Percentiles rank a stretch among this genome's conserved stretches.
Conservation (phyloP, 371 early-diverging fungal genomes). For the Choanephora cucurbitarum region DNA sequence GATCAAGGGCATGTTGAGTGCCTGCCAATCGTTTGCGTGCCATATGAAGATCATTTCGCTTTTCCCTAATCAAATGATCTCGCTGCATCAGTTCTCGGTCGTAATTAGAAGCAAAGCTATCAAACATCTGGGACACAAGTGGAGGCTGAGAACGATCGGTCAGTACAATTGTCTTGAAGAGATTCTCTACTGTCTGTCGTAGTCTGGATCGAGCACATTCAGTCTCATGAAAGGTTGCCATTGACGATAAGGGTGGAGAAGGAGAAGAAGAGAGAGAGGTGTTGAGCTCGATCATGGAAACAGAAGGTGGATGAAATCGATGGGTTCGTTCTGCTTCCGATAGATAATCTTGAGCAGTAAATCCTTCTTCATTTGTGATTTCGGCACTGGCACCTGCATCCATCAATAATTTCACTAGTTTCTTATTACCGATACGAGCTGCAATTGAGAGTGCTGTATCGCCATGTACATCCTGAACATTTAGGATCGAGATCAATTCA, state of each 20-base stretch:
- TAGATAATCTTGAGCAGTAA: conserved; percentile 63
- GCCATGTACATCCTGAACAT: conserved; percentile 81
- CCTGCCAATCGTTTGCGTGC: conserved; percentile 31
- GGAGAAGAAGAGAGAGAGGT: conserved; percentile 11
- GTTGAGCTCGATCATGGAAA: conserved; percentile 5
- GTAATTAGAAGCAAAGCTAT: conserved; percentile 33
- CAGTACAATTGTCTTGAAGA: conserved; percentile 19
- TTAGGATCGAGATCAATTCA: conserved; percentile 69
- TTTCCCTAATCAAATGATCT: conserved; percentile 35
- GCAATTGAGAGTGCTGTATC: conserved; percentile 92
- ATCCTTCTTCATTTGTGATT: conserved; percentile 78
- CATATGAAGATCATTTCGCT: conserved; percentile 28
- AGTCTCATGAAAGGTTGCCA: no score
- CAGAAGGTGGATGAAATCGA: conserved; percentile 5
- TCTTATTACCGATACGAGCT: conserved; percentile 76
- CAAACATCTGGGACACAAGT: conserved; percentile 28
- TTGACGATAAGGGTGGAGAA: no score
- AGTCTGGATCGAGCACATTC: conserved; percentile 19
- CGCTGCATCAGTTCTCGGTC: conserved; percentile 36
- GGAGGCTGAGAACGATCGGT: conserved; percentile 19
- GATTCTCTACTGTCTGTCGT: conserved; percentile 18
- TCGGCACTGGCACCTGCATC: conserved; percentile 81
- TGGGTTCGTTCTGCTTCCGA: conserved; percentile 38
- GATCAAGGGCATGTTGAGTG: conserved; percentile 26
- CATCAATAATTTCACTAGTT: conserved; percentile 71